Percentiles rank a stretch among this genome's conserved stretches.
Evolutionary conservation across 208 protist species (phyloP).

Genomic region (Vickermania spadyakhi): DNA sequence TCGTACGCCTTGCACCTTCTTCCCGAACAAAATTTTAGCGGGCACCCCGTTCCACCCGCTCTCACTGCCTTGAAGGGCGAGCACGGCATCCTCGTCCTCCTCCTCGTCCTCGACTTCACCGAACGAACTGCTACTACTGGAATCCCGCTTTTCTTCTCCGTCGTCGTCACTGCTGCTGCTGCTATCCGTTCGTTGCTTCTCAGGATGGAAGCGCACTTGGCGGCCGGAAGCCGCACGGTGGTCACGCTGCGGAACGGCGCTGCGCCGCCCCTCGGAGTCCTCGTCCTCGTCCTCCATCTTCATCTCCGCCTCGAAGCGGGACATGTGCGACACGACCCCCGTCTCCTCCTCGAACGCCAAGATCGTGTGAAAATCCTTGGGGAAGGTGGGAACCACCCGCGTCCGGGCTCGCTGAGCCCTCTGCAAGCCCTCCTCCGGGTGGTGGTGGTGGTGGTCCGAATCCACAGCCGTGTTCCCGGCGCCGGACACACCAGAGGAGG

Average conservation of each 20-base stretch:
- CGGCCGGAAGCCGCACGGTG: neutral
- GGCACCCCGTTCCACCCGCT: slow-evolving; percentile 13
- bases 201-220: neutral
- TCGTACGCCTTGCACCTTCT: slow-evolving; percentile 39
- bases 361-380: slow-evolving; percentile 59
- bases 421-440: too few species aligned
- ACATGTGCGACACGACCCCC: slow-evolving; percentile 60
- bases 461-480: slow-evolving; percentile 5
- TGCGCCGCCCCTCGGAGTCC: neutral
- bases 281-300: slow-evolving; percentile 9
- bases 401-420: too few species aligned
- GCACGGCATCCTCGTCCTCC: neutral
- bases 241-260: too few species aligned
- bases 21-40: slow-evolving; percentile 36
- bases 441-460: slow-evolving; percentile 19
- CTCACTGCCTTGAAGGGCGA: neutral
- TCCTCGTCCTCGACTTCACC: too few species aligned
- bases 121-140: too few species aligned
- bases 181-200: too few species aligned
- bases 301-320: slow-evolving; percentile 28
- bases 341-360: slow-evolving; percentile 54
- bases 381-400: slow-evolving; percentile 10
- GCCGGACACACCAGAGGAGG: neutral
- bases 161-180: neutral
- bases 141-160: too few species aligned